Base-by-base conservation (phyloP, 805 yeast genomes). In the Blastobotrys attinorum region DNA sequence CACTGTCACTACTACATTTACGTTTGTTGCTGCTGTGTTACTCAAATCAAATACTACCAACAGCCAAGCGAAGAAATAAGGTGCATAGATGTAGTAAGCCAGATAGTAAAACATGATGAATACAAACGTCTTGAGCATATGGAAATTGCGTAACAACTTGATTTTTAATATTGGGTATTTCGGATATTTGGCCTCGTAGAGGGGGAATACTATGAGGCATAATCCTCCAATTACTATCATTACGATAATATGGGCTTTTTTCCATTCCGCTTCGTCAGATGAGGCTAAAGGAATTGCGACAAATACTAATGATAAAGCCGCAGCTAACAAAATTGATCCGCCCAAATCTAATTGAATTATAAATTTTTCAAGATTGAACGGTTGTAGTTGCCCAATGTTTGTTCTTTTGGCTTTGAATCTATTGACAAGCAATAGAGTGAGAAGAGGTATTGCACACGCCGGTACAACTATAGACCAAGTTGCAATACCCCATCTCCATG, bases 401-500 rank as follows among this genome's bases (percentile, higher is more conserved):
- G 34, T 23, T 6, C 34, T 31, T 27, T 43, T 42, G 1, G 56
- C 55, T 21, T 40, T 42, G 17, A 43, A 35, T 36, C 53, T 53
- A 37, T 49, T 47, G 31, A 31, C 22, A 27, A 31, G 44, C 7
- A 55, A 44, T 3, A 49, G 52, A 7, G 39, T 13, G 35, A 55
- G 38, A 13, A 55, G 48, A 22, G 59, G 59, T 11, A 53, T 22
- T 0, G 51, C 46, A 64, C 66, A 21, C 2, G 63, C 64, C 2
- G 76, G 76, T 48, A 66, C 60, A 22, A 73, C 64, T 33, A 73
- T 63, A 18, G 71, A 66, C 61, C 73, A 73, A 58, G 71, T 64
- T 40, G 75, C 76, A 51, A 67, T 72, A 22, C 76, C 79, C 73
- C 74, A 69, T 57, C 76, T 64, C 80, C 80, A 75, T 35, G 66